A percentile compares a stretch with the other conserved stretches of the same genome.
These are phyloP conservation scores for Neofusicoccum cordaticola DNA, from an alignment of 2,329 filamentous ascomycete genomes.

Conservation along the genomic window DNA sequence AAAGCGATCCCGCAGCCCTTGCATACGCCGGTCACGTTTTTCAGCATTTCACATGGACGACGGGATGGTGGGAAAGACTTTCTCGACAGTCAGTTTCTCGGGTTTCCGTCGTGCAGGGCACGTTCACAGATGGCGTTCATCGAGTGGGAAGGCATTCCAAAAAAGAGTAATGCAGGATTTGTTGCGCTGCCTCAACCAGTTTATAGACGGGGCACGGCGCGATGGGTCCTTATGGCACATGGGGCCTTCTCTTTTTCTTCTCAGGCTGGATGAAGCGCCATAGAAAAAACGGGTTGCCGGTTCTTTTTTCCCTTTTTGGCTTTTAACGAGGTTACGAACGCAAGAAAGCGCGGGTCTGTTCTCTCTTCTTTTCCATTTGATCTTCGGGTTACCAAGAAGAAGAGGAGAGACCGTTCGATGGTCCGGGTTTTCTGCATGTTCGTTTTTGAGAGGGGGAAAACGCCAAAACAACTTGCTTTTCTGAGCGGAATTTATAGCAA, in stretches of 20 bases:
- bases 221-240: slow-evolving; percentile 15
- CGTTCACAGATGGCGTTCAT: slow-evolving; percentile 17
- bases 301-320: slow-evolving; percentile 15
- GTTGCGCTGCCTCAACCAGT: slow-evolving; percentile 13
- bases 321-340: slow-evolving; percentile 16
- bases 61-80: slow-evolving; percentile 13
- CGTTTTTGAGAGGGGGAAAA: neutral
- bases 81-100: slow-evolving; percentile 14
- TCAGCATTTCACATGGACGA: slow-evolving; percentile 16
- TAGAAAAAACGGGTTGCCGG: slow-evolving; percentile 5
- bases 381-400: slow-evolving; percentile 9
- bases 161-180: slow-evolving; percentile 17
- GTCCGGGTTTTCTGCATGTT: slow-evolving; percentile 13
- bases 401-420: slow-evolving; percentile 2
- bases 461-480: slow-evolving; percentile 2
- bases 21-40: slow-evolving; percentile 16
- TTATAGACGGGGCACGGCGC: slow-evolving; percentile 16
- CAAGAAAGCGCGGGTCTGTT: slow-evolving; percentile 12
- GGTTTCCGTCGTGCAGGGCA: slow-evolving; percentile 17
- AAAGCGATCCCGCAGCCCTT: slow-evolving; percentile 37
- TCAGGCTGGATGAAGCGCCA: slow-evolving; percentile 17
- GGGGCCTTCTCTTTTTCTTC: slow-evolving; percentile 15
- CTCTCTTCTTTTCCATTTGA: slow-evolving; percentile 11
- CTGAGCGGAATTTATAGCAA: neutral
- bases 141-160: slow-evolving; percentile 16